Base-by-base conservation (phyloP, 371 early-diverging fungal species). In the Syncephalastrum sp. region DNA sequence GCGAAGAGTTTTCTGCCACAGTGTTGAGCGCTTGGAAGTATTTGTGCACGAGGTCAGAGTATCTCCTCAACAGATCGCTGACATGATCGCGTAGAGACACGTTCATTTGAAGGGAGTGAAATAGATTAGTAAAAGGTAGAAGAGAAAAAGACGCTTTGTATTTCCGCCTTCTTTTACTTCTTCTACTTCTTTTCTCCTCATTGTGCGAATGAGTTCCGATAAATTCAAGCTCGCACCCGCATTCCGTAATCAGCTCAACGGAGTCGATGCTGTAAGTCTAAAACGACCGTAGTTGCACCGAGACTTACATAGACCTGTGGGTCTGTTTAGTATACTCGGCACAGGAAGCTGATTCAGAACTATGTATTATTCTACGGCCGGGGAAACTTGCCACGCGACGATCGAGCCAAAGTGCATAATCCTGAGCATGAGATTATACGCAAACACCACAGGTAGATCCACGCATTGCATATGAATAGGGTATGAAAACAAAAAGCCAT, bases 341-440 rank as follows among this genome's bases (percentile, higher is more conserved):
- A 89, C 69, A 80, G 77, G 60, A 56, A 67, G 21, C 61, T 86
- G 44, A 78, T 89, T 42, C 61, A 69, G 29, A 74, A 76, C 46
- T 89, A 87, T 57, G 25, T 74, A 15, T 33, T 56, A 15, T 69
- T 64, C 55, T 80, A 82, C 53, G 53, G 64, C 29, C 42, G 46
- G 27, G 38, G 25, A 44, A 15, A 45, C 4, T 45, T 57, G 2
- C 15, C 55, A n/a, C 4, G 47, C 24, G 5, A 17, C 42, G 15
- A 33, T 48, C 25, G 57, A 47, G 48, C 8, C 29, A 77, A 41
- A 71, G 82, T 43, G 45, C 89, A 61, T 71, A 84, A 62, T 74
- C 85, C 75, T 69, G 89, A 68, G 86, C 87, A 66, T 59, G 80
- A 91, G 77, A 75, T 76, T 21, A 47, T 78, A 12, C 54, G 58